Base-by-base conservation (phyloP, 345 rosid genomes). In the Eucalyptus urophylla region DNA sequence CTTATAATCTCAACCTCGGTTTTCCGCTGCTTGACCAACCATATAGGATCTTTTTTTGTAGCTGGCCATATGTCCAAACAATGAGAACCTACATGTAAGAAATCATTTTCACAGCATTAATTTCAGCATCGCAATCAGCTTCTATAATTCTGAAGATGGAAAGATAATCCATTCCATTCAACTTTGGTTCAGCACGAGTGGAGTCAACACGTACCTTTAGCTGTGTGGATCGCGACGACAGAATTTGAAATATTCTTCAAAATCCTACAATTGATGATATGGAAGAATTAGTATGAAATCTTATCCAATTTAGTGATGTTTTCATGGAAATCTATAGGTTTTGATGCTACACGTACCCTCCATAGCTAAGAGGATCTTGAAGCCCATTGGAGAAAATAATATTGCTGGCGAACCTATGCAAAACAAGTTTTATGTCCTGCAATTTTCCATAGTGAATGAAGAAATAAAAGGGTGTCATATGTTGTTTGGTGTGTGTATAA, bases 241-340 rank as follows among this genome's bases (percentile, higher is more conserved):
- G 92, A 91, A 17, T 94, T 93, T 37, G 95, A 93, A 76, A 94
- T 91, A 91, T 90, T 87, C 88, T 91, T 89, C 92, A 94, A 85
- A 14, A 93, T 92, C 93, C 81, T 72, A 72, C 14, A 72, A 37
- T 72, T 16, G 25, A 19, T 8, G 45, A 72, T 37, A 72, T 10
- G 40, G 40, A 72, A 33, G 25, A 33, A 10, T 72, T 19, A 17
- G 25, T 72, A 19, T 72, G 81, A 72, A 33, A 19, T 72, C 11
- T 37, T 9, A 72, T 72, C 45, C 24, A 37, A 76, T 9, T 72
- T 2, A 37, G 6, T 72, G 44, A 37, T 37, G 81, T 19, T 72
- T 72, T 72, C 81, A 72, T 10, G 40, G 25, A 72, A 72, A 72
- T 72, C 44, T 72, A 72, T 17, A 19, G 22, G 81, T 10, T 72